Conservation (phyloP, 768 basidiomycete genomes). For the Phanerodontia chrysosporium region DNA sequence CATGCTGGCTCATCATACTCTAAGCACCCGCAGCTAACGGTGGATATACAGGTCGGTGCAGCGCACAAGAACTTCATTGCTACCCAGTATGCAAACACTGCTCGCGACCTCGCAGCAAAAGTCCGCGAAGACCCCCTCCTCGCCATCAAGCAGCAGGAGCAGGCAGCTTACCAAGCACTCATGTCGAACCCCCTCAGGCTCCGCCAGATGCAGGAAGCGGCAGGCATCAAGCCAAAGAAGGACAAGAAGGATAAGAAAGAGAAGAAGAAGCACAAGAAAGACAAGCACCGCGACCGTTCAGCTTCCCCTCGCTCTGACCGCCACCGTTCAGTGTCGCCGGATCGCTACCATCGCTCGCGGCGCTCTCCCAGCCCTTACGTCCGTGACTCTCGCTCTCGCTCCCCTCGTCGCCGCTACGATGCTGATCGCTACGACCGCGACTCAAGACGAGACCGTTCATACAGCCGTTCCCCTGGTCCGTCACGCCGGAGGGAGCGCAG, state of each 20-base stretch:
- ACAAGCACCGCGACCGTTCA: slow-evolving; percentile 25
- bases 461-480: slow-evolving; percentile 31
- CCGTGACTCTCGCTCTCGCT: slow-evolving; percentile 48
- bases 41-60: slow-evolving; percentile 70
- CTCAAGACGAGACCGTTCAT: slow-evolving; percentile 1
- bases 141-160: slow-evolving; percentile 98
- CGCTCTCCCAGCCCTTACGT: slow-evolving; percentile 42
- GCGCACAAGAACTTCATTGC: slow-evolving; percentile 92
- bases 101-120: slow-evolving; percentile 86
- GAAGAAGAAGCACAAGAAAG: slow-evolving; percentile 44
- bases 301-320: slow-evolving; percentile 25
- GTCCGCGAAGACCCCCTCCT: slow-evolving; percentile 95
- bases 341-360: slow-evolving; percentile 20
- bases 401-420: slow-evolving; percentile 21
- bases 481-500: slow-evolving; percentile 26
- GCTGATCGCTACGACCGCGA: slow-evolving; percentile 24
- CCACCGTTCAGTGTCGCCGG: slow-evolving; percentile 29
- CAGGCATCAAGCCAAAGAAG: slow-evolving; percentile 79
- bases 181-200: slow-evolving; percentile 83
- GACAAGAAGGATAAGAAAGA: slow-evolving; percentile 65
- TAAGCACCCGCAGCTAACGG: slow-evolving; percentile 4
- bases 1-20: background rate
- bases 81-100: slow-evolving; percentile 88
- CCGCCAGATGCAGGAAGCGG: slow-evolving; percentile 73
- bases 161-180: slow-evolving; percentile 83